phyloP scores from a whole-genome alignment of 192 early-diverging fungal species.

The Backusella liffmaniae region DNA sequence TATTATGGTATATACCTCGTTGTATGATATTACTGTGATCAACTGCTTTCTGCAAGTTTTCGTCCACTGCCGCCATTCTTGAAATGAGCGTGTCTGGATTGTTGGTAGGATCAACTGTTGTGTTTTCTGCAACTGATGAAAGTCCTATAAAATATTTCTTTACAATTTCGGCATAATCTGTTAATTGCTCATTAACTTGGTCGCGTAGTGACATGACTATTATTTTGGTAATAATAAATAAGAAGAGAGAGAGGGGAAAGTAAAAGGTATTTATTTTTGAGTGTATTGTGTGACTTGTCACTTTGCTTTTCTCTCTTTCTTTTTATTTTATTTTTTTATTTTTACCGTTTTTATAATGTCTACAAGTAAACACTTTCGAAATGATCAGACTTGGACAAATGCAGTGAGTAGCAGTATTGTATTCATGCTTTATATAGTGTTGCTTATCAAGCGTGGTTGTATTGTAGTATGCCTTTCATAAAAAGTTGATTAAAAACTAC shows the following conservation, averaged over 20 bases:
- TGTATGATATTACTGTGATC: constrained; percentile 40
- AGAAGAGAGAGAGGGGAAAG: background rate
- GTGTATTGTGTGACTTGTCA: background rate
- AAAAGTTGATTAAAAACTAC: constrained; percentile 61
- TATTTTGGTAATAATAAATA: background rate
- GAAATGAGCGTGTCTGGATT: constrained; percentile 38
- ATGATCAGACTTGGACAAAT: constrained; percentile 45
- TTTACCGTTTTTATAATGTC: background rate
- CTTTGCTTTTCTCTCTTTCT: background rate
- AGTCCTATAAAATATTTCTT: constrained; percentile 30
- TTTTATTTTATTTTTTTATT: background rate
- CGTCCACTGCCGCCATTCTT: constrained; percentile 42
- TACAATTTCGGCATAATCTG: constrained; percentile 25
- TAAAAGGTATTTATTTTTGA: background rate
- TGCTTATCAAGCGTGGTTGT: too few species aligned
- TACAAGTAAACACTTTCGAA: constrained; percentile 32
- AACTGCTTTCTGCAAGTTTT: constrained; percentile 43
- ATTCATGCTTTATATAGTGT: background rate
- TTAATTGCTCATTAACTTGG: constrained; percentile 33
- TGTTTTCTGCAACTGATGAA: constrained; percentile 22
- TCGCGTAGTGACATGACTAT: constrained; percentile 26
- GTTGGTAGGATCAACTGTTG: constrained; percentile 13
- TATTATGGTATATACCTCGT: too few species aligned
- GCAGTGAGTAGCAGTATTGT: constrained; percentile 32
- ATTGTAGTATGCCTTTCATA: constrained; percentile 52